Base-by-base conservation (phyloP, 106 monocot genomes). In the Acorus gramineus region DNA sequence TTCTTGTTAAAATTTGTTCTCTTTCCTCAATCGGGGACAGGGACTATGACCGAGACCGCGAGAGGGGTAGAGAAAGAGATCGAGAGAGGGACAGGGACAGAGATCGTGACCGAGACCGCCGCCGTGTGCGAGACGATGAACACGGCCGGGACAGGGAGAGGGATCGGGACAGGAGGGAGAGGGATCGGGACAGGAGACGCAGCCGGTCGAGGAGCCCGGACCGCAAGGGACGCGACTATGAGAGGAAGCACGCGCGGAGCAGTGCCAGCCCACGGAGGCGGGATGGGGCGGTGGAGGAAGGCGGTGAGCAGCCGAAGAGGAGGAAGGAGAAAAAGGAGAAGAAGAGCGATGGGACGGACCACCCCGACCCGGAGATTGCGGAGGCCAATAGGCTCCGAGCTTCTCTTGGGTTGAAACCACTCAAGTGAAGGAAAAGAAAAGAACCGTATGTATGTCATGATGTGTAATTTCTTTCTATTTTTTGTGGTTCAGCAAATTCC, bases 121-220 rank as follows among this genome's bases (percentile, higher is more conserved):
- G 81, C 50, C 55, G 81, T 5, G 11, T 44, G 6, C 60, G 84
- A 58, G 86, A 80, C 14, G 69, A 79, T 50, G 83, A 79, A 6
- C 64, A 69, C 59, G 64, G 70, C 7, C 57, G 71, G 12, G 85
- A 85, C 48, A 68, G 80, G 62, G 83, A 86, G 49, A 43, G 76
- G 13, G 94, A 88, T 3, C 77, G 91, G 9, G 87, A 89, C 2
- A 75, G 87, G 48, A 83, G 90, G 60, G 95, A 91, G 47, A 76
- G 90, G 54, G 95, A 87, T 4, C 76, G 81, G 10, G 83, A 77
- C 3, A 67, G 87, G 53, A 65, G 64, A 5, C 75, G 87, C 50
- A 96, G 91, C 14, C 84, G 85, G 8, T 95, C 90, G 47, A 81
- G 90, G 78, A 87, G 90, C 72, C 62, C 87, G 44, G 90, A 91